These are phyloP conservation scores for Geotrichum klebahnii DNA, from an alignment of 1,139 yeast genomes.

Conservation along the genomic window DNA sequence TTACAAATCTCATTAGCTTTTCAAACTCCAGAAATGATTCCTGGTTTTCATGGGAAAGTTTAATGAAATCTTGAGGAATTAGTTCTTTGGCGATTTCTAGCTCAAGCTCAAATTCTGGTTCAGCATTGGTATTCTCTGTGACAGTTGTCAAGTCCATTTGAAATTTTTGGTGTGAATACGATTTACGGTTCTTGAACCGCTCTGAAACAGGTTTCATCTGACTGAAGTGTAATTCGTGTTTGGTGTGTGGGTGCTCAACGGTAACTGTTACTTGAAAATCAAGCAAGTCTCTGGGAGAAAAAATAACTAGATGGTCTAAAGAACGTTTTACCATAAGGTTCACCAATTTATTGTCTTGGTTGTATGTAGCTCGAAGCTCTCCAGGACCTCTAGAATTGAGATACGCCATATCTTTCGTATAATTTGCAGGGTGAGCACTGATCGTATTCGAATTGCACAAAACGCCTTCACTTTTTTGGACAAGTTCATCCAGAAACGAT, in stretches of 20 bases:
- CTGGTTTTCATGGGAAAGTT: constrained; percentile 22
- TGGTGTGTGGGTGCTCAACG: constrained; percentile 57
- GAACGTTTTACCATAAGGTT: constrained; percentile 70
- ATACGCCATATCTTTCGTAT: constrained; percentile 26
- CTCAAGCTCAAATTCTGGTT: constrained; percentile 35
- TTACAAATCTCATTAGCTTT: constrained; percentile 35
- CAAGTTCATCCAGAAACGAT: constrained; percentile 50
- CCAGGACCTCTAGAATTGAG: constrained; percentile 38
- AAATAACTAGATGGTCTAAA: constrained; percentile 63
- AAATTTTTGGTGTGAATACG: constrained; percentile 33
- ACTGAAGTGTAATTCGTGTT: constrained; percentile 18
- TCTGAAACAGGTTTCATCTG: constrained; percentile 39
- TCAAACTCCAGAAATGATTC: constrained; percentile 38
- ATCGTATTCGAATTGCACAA: constrained; percentile 6
- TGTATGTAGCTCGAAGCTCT: constrained; percentile 35
- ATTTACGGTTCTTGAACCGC: constrained; percentile 49
- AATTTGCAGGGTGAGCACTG: constrained; percentile 16
- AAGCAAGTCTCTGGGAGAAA: constrained; percentile 71
- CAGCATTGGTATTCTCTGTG: constrained; percentile 27
- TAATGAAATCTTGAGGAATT: constrained; percentile 58
- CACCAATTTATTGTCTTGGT: constrained; percentile 39
- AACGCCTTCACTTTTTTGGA: constrained; percentile 10
- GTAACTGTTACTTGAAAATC: constrained; percentile 74
- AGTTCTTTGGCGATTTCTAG: constrained; percentile 68
- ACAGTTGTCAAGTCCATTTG: constrained; percentile 39